phyloP scores from a whole-genome alignment of 2,329 filamentous ascomycete genomes.

The Gaeumannomyces sp. region DNA sequence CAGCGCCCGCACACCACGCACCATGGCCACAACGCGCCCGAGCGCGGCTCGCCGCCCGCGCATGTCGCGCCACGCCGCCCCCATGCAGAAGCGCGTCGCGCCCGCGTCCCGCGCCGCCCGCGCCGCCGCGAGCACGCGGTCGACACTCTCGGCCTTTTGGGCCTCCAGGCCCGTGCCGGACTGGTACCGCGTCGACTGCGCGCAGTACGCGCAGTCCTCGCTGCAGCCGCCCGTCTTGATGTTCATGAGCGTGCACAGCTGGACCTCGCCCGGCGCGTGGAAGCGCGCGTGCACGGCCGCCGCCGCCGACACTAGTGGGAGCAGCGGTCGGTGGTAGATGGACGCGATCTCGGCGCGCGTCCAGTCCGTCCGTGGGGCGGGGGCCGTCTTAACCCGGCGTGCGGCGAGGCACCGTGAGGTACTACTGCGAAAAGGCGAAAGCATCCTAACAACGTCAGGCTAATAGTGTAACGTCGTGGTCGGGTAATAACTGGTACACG shows the following conservation, averaged over 20 bases:
- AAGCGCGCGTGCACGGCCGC: too few relatives aligned
- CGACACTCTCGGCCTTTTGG: conserved; percentile 71
- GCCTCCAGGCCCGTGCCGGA: conserved; percentile 73
- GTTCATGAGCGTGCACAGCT: conserved; percentile 93
- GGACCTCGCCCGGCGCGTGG: conserved; percentile 76
- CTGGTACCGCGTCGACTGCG: conserved; percentile 75
- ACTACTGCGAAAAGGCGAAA: too few relatives aligned
- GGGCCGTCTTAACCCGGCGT: too few relatives aligned
- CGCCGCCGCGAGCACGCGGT: conserved; percentile 73
- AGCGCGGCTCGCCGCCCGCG: conserved; percentile 78
- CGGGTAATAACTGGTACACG: too few relatives aligned
- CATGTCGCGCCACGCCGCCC: conserved; percentile 92
- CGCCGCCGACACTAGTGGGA: too few relatives aligned
- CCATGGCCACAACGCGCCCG: conserved; percentile 81
- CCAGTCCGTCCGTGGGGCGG: too few relatives aligned
- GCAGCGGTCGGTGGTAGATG: too few relatives aligned
- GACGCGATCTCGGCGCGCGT: too few relatives aligned
- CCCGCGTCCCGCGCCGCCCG: conserved; percentile 74
- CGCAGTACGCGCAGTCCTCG: conserved; percentile 90
- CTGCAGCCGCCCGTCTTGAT: conserved; percentile 92
- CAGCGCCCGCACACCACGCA: conserved; percentile 70
- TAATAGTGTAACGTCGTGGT: too few relatives aligned
- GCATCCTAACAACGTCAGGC: too few relatives aligned
- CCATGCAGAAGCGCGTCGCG: conserved; percentile 91
- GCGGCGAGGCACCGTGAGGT: too few relatives aligned